phyloP scores from a whole-genome alignment of 495 filamentous ascomycete species.

The Hyaloscypha bicolor region DNA sequence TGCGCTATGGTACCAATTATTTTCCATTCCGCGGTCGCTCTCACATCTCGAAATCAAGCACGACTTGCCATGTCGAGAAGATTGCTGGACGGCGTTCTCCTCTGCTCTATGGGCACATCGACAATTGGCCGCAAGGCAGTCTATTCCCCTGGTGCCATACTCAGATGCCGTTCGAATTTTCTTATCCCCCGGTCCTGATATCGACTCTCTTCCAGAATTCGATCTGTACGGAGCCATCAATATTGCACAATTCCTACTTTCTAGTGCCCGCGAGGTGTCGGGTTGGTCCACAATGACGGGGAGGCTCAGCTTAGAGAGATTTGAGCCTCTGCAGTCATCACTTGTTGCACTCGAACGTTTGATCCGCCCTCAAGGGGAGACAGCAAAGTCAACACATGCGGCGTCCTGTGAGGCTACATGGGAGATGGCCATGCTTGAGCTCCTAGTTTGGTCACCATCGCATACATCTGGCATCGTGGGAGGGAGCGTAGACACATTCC shows the following conservation, averaged over 20 bases:
- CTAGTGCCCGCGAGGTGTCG: conserved; percentile 41
- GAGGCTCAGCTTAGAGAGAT: conserved; percentile 40
- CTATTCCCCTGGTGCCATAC: conserved; percentile 34
- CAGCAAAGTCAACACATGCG: conserved; percentile 2
- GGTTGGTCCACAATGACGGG: conserved; percentile 46
- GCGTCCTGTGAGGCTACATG: conserved; percentile 37
- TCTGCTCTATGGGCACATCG: conserved; percentile 41
- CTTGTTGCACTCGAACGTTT: conserved; percentile 37
- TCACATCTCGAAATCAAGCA: conserved; percentile 45
- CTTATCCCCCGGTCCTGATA: conserved; percentile 34
- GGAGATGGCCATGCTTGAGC: conserved; percentile 43
- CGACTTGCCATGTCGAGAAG: conserved; percentile 39
- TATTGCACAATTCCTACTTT: conserved; percentile 43
- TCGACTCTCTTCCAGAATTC: conserved; percentile 32
- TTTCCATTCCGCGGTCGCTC: conserved; percentile 40
- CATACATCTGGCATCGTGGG: conserved; percentile 41
- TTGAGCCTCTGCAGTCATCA: conserved; percentile 37
- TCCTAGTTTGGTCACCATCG: conserved; percentile 42
- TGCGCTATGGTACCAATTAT: conserved; percentile 42
- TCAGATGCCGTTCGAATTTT: conserved; percentile 40
- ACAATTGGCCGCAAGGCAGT: conserved; percentile 30
- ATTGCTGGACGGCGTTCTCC: conserved; percentile 36
- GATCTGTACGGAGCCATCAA: conserved; percentile 44
- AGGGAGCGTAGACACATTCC: conserved; percentile 36
- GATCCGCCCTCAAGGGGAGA: conserved; percentile 27